phyloP scores from a whole-genome alignment of 108 stramenopile species.

The Nitzschia sp. region DNA sequence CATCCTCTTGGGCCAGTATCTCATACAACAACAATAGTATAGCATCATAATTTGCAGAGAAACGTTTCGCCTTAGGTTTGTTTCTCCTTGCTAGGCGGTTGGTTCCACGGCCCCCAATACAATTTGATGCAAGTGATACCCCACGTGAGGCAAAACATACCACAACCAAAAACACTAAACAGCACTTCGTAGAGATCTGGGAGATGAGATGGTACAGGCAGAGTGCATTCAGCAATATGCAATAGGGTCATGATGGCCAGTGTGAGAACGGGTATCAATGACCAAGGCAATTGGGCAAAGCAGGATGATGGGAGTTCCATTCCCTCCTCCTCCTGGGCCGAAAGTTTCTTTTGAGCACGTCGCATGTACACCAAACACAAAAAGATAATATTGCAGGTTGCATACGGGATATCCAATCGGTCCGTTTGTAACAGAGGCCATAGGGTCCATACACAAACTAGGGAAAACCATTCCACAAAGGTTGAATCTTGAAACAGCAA shows the following conservation, averaged over 20 bases:
- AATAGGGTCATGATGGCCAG: constrained; percentile 46
- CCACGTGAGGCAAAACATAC: constrained; percentile 53
- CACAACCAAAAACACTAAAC: constrained; percentile 76
- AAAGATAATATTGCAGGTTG: constrained; percentile 58
- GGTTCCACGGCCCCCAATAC: background rate
- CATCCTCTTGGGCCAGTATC: too few relatives aligned
- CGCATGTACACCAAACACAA: constrained; percentile 28
- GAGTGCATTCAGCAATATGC: constrained; percentile 45
- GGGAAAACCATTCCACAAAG: constrained; percentile 67
- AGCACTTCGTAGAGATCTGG: constrained; percentile 79
- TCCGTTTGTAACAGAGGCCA: constrained; percentile 73
- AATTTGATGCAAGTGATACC: constrained; percentile 22
- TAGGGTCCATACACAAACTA: constrained; percentile 66
- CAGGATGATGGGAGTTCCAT: constrained; percentile 2
- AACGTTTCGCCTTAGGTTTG: background rate
- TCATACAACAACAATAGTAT: too few relatives aligned
- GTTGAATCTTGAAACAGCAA: constrained; percentile 50
- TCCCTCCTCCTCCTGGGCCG: background rate
- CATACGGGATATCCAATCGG: constrained; percentile 65
- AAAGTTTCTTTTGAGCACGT: constrained; percentile 11
- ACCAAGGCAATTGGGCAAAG: constrained; percentile 19
- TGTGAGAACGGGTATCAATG: constrained; percentile 36
- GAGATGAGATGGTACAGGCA: constrained; percentile 47
- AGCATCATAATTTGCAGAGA: too few relatives aligned
- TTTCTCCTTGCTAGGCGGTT: background rate